Conservation (phyloP, 2,329 filamentous ascomycete species). For the Rhynchosporium graminicola region DNA sequence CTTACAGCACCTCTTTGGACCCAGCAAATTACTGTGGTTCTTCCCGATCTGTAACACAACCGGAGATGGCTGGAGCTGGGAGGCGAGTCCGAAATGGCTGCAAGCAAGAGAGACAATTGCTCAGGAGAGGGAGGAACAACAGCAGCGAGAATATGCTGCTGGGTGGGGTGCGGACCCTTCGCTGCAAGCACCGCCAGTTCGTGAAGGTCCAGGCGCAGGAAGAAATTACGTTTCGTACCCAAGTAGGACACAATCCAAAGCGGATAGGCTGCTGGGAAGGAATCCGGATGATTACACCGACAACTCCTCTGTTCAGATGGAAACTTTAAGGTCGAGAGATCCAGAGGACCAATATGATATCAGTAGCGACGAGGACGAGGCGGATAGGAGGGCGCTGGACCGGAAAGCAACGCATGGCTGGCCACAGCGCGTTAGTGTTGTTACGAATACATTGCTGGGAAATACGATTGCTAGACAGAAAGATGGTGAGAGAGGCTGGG, state of each 20-base stretch:
- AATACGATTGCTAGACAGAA: constrained; percentile 39
- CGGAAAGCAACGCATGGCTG: constrained; percentile 34
- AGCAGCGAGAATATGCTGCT: constrained; percentile 62
- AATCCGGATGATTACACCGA: constrained; percentile 37
- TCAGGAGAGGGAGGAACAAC: constrained; percentile 59
- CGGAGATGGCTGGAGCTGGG: constrained; percentile 94
- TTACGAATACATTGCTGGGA: constrained; percentile 39
- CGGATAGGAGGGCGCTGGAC: constrained; percentile 30
- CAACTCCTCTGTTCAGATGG: constrained; percentile 36
- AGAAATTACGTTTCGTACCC: constrained; percentile 38
- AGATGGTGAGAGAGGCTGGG: constrained; percentile 35
- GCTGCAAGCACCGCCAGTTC: constrained; percentile 21
- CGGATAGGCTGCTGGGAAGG: constrained; percentile 42
- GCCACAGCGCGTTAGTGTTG: constrained; percentile 37
- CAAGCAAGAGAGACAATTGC: constrained; percentile 67
- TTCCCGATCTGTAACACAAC: constrained; percentile 82
- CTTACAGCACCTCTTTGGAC: constrained; percentile 78
- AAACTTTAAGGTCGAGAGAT: constrained; percentile 32
- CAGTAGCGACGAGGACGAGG: constrained; percentile 38
- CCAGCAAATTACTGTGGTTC: constrained; percentile 70
- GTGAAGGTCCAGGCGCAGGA: constrained; percentile 36
- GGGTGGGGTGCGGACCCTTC: constrained; percentile 59
- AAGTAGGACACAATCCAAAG: constrained; percentile 37
- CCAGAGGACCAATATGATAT: constrained; percentile 37
- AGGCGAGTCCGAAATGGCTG: constrained; percentile 77